Evolutionary conservation across 108 stramenopile genomes (phyloP).

Genomic region (Cyclotella cryptica): DNA sequence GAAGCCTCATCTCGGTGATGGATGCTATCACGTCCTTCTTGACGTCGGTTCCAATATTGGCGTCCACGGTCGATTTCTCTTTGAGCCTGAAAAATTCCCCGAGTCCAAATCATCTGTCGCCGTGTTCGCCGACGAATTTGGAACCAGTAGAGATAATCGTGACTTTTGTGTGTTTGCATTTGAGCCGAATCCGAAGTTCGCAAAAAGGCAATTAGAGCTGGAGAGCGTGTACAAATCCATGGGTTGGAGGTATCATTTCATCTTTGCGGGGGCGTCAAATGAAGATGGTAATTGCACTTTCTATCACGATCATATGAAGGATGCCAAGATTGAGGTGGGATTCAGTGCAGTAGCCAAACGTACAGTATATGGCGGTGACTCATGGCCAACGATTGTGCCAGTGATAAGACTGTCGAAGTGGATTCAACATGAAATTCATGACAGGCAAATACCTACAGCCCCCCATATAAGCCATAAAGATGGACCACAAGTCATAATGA

Average conservation of each 20-base stretch:
- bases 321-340: constrained; percentile 21
- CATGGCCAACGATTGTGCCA: constrained; percentile 22
- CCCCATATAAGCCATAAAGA: neutral
- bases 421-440: constrained; percentile 37
- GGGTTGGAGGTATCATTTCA: constrained; percentile 48
- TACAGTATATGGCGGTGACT: constrained; percentile 15
- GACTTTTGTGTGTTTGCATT: constrained; percentile 52
- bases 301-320: constrained; percentile 27
- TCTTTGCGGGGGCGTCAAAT: constrained; percentile 38
- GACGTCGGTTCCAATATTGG: constrained; percentile 55
- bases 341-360: constrained; percentile 36
- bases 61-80: constrained; percentile 45
- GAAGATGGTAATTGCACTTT: constrained; percentile 44
- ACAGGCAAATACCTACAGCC: constrained; percentile 27
- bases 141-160: constrained; percentile 24
- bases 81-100: constrained; percentile 46
- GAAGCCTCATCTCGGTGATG: constrained; percentile 28
- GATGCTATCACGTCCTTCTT: constrained; percentile 50
- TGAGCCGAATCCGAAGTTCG: constrained; percentile 47
- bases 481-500: constrained; percentile 39
- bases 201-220: constrained; percentile 19
- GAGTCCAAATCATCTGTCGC: constrained; percentile 4
- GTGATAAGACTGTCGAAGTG: constrained; percentile 38
- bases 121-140: constrained; percentile 31
- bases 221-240: constrained; percentile 21